Evolutionary conservation across 2,329 filamentous ascomycete genomes (phyloP), one percentile per base, ranked within the genome.

Genomic region (Pseudopyrenochaeta lycopersici): DNA sequence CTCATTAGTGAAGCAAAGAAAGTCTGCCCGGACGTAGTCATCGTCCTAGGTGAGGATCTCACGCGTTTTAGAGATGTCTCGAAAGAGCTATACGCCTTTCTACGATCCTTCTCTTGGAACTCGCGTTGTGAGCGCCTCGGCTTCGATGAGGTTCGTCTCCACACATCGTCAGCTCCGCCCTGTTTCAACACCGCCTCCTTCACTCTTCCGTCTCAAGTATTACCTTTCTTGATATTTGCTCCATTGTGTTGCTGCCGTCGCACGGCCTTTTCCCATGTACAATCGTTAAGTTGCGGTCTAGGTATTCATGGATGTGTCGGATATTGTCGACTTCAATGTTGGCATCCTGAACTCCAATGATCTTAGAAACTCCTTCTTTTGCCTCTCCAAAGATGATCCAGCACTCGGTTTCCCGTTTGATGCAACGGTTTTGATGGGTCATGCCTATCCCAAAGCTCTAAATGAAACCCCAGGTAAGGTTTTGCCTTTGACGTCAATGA

Each of bases 301-400:
- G 82, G 80, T 88, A 3, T 91, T 88, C 68, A 76, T 91, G 77
- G 92, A 98, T 68, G 90, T 94, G 38, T 94, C 91, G 7, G 91
- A 96, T 60, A 87, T 97, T 61, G 80, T 98, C 49, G 85, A 90
- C 38, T 96, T 93, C 79, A 98, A 97, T 70, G 66, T 88, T 46
- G 82, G 81, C 15, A 80, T 91, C 21, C 76, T 97, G 40, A 96
- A 94, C 70, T 76, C 64, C 17, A 80, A 88, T 65, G 82, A 88
- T 53, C 77, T 93, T 42, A 60, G 71, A 1, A 74, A 86, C 46
- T 92, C 91, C 0, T 97, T 93, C 78, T 97, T 97, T 73, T 87
- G 88, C 64, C 83, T 96, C 14, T 88, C 88, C 44, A 84, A 80
- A 40, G 78, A 82, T 33, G 89, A 97, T 68, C 92, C 92, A 4